phyloP scores from a whole-genome alignment of 2,329 filamentous ascomycete genomes.

The Chaetomium globosum region DNA sequence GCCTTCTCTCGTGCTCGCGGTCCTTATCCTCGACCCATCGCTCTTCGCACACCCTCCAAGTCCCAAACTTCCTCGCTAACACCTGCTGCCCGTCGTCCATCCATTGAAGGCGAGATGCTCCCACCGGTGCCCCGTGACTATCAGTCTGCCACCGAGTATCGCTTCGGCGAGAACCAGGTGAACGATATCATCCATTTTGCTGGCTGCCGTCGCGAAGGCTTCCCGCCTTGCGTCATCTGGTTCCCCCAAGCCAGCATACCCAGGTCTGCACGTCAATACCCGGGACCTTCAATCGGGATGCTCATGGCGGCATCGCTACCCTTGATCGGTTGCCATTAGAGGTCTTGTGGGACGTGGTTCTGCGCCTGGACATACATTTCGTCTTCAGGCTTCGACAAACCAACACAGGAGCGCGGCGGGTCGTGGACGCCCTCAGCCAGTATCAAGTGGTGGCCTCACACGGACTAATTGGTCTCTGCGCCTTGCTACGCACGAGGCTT shows the following conservation, averaged over 20 bases:
- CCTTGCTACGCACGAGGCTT: conserved; percentile 39
- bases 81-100: no score
- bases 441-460: conserved; percentile 36
- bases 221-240: conserved; percentile 39
- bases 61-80: no score
- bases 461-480: conserved; percentile 40
- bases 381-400: conserved; percentile 41
- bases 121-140: conserved; percentile 1
- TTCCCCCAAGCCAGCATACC: conserved; percentile 40
- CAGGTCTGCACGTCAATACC: conserved; percentile 39
- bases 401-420: conserved; percentile 35
- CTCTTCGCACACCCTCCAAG: no score
- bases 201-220: conserved; percentile 41
- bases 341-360: conserved; percentile 39
- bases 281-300: conserved; percentile 36
- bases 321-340: conserved; percentile 41
- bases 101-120: no score
- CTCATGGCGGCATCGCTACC: conserved; percentile 35
- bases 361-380: conserved; percentile 41
- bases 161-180: conserved; percentile 35
- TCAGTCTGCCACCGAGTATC: conserved; percentile 34
- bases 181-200: conserved; percentile 40
- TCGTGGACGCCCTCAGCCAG: conserved; percentile 36
- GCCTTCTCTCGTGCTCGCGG: no score
- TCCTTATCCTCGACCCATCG: no score